Evolutionary conservation across 345 rosid species (phyloP), one percentile per base, ranked within the genome.

Genomic region (Corymbia maculata): DNA sequence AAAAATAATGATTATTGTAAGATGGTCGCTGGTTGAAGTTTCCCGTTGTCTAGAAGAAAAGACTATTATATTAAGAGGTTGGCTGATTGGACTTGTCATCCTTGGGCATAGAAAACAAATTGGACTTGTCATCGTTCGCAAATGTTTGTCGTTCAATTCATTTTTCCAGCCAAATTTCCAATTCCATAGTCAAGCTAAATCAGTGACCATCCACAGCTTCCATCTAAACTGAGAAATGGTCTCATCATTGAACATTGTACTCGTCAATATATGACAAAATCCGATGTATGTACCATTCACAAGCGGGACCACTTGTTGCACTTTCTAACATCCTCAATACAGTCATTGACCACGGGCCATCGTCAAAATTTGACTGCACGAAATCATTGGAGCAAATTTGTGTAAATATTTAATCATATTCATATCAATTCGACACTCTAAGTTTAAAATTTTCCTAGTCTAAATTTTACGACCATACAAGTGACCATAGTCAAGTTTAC

Each of bases 321-420:
- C 22, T 32, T 66, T 8, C 1, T 4, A 0, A 30, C 79, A 14
- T 66, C 44, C 32, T 32, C 21, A 70, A 32, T 21, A 70, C 80
- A 32, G 3, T 42, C 1, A 1, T 70, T 5, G 82, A 75, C 4
- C 82, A 75, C 4, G 0, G 0, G 26, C 2, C 13, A 64, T 6
- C 0, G 1, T 15, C 30, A 13, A 28, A 64, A n/a, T 13, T n/a
- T 64, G 70, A 13, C 4, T 13, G 9, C 5, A 13, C 8, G 4
- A 13, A 64, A 28, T 59, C 2, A 2, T 26, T 59, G n/a, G 26
- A 59, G 13, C 24, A 10, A 5, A 26, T 30, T 9, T 28, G 11
- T 59, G 66, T 59, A 13, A 64, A 64, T 64, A 28, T n/a, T 64
- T 64, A 28, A n/a, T 64, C 17, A 3, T 28, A 11, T 12, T 61